Evolutionary conservation across 164 flowering plant genomes (phyloP), one percentile per base, ranked within the genome.

Genomic region (Vitis amurensis): DNA sequence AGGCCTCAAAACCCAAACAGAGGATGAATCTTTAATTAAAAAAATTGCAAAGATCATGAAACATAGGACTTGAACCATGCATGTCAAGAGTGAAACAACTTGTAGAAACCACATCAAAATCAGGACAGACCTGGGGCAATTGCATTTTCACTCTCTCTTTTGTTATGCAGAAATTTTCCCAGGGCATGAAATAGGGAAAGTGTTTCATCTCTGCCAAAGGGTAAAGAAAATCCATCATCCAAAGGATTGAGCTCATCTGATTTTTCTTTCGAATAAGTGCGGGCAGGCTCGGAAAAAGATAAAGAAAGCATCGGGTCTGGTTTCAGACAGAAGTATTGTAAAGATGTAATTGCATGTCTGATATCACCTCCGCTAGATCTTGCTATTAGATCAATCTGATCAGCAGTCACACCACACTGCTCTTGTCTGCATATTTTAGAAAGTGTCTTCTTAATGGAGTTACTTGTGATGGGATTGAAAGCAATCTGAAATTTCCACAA

Each of bases 81-180:
- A 17, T 16, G n/a, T 9, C 13, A 61, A 52, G 10, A 30, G 37
- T 17, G 12, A 50, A 47, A 48, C 4, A 11, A 66, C 37, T 3
- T 31, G 13, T 53, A 11, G 31, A 53, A 11, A 63, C 19, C 8
- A 30, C 50, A 48, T 69, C 37, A 31, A 7, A 44, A 55, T 66
- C 27, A 69, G 37, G 57, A 69, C 73, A 60, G 82, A 92, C 97
- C 97, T 16, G 58, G 71, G 61, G 52, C 61, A 64, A 71, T 56
- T n/a, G 75, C 64, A 78, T 59, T 56, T 59, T 63, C 82, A 70
- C 77, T 68, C 66, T 88, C 98, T 79, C 99, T 88, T 79, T 95
- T 95, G 85, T 90, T 93, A 84, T 95, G 99, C 65, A 95, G 80
- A 81, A 95, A 95, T 74, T 95, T 95, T 63, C 99, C 99, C 76